Base-by-base conservation (phyloP, 2,329 filamentous ascomycete species). In the Penicillium sp. region DNA sequence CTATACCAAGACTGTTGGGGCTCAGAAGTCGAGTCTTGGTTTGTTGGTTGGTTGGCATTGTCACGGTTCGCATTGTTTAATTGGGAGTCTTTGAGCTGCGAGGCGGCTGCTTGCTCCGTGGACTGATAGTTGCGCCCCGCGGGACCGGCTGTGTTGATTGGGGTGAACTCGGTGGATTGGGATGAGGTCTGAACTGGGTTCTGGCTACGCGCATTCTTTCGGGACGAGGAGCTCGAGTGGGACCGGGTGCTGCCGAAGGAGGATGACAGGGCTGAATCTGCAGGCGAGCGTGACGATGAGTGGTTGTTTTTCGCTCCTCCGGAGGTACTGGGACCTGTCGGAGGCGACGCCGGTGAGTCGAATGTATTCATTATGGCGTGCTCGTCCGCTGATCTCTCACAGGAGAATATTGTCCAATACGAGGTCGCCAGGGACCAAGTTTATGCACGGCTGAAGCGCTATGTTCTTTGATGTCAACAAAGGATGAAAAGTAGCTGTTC, bases 1-100 rank as follows among this genome's bases (percentile, higher is more conserved):
- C 75, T 77, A 75, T 80, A 83, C 78, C 82, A 81, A 21, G 71
- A 63, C 8, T 59, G 56, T n/a, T 53, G 58, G 21, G 58, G 57
- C 39, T 68, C 62, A 33, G 61, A 41, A 4, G 49, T 15, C 29
- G 62, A 41, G 8, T 61, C 58, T 8, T 49, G 29, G 27, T 42
- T 58, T 13, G 41, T 19, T 23, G 54, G 27, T 38, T 57, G 58
- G 13, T 38, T 45, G 15, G 41, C 54, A 47, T 55, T 60, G 23
- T 6, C 25, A 21, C 47, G 27, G 49, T 45, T 61, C 3, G 19
- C 12, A n/a, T 23, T 39, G 21, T 49, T 35, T 19, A 13, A 15
- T 21, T 43, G 33, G 7, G 10, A 17, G 27, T 53, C 21, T 42
- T 54, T 58, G 15, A n/a, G 41, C 29, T 53, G 48, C 15, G 42